These are phyloP conservation scores for Penicillium crustosum DNA, from an alignment of 2,329 filamentous ascomycete species.

Conservation along the genomic window DNA sequence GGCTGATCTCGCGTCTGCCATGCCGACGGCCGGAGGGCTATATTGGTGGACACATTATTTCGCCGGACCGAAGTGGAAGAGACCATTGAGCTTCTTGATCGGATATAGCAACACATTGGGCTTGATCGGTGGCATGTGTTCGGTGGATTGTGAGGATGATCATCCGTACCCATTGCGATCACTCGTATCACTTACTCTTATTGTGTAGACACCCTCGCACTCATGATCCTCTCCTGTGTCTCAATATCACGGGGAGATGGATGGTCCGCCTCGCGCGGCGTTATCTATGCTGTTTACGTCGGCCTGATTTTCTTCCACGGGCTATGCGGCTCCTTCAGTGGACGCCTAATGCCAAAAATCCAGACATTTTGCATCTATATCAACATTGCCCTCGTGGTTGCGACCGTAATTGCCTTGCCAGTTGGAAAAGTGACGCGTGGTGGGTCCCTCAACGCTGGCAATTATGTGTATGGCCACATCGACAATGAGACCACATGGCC, in stretches of 20 bases:
- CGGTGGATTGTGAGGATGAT: constrained; percentile 55
- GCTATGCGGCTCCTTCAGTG: constrained; percentile 53
- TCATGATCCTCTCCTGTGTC: constrained; percentile 53
- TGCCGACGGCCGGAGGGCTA: constrained; percentile 60
- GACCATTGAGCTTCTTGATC: constrained; percentile 59
- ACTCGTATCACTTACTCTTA: background rate
- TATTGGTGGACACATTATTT: constrained; percentile 64
- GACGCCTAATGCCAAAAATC: constrained; percentile 59
- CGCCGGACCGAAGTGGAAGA: constrained; percentile 54
- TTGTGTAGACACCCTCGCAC: constrained; percentile 30
- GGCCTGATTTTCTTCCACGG: constrained; percentile 56
- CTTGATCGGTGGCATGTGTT: constrained; percentile 60
- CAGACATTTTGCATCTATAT: constrained; percentile 57
- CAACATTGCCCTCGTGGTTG: constrained; percentile 57
- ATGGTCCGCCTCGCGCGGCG: constrained; percentile 57
- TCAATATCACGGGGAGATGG: constrained; percentile 57
- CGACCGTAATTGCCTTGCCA: constrained; percentile 58
- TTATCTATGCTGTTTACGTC: constrained; percentile 59
- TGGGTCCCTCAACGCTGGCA: constrained; percentile 35
- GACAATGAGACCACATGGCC: constrained; percentile 61
- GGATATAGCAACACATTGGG: constrained; percentile 64
- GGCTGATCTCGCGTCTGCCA: constrained; percentile 55
- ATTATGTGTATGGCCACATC: constrained; percentile 57
- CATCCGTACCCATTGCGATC: background rate
- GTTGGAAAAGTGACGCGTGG: constrained; percentile 45